Evolutionary conservation across 805 yeast species (phyloP).

Genomic region (Saturnispora halmiae): DNA sequence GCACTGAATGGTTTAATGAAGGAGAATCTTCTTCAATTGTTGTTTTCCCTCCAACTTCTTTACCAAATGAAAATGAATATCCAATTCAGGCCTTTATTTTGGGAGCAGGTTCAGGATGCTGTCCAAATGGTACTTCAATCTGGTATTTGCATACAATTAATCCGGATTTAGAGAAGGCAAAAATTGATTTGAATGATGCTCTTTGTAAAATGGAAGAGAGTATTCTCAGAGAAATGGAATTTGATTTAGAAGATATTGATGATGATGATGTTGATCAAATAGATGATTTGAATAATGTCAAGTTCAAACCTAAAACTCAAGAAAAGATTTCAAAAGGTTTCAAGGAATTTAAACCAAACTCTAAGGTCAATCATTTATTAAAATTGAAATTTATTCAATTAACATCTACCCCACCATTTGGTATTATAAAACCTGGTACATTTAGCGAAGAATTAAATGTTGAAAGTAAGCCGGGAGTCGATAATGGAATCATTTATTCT

Average conservation of each 20-base stretch:
- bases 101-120: constrained; percentile 81
- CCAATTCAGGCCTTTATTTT: constrained; percentile 84
- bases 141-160: constrained; percentile 86
- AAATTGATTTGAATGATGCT: constrained; percentile 72
- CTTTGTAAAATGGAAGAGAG: constrained; percentile 70
- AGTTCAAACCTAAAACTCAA: constrained; percentile 30
- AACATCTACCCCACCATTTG: constrained; percentile 48
- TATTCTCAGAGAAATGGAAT: constrained; percentile 69
- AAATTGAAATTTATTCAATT: constrained; percentile 55
- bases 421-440: constrained; percentile 37
- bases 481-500: constrained; percentile 40
- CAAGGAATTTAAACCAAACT: constrained; percentile 71
- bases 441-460: constrained; percentile 23
- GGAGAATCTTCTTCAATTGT: constrained; percentile 80
- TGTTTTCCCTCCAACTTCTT: constrained; percentile 82
- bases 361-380: constrained; percentile 41
- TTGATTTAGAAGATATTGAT: constrained; percentile 30
- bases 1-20: constrained; percentile 86
- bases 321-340: constrained; percentile 80
- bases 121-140: constrained; percentile 77
- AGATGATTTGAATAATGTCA: constrained; percentile 10
- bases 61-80: constrained; percentile 51
- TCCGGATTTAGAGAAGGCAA: constrained; percentile 51
- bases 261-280: constrained; percentile 46
- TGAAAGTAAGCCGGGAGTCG: constrained; percentile 30